phyloP scores from a whole-genome alignment of 208 protist species.

The Trypanosoma theileri region DNA sequence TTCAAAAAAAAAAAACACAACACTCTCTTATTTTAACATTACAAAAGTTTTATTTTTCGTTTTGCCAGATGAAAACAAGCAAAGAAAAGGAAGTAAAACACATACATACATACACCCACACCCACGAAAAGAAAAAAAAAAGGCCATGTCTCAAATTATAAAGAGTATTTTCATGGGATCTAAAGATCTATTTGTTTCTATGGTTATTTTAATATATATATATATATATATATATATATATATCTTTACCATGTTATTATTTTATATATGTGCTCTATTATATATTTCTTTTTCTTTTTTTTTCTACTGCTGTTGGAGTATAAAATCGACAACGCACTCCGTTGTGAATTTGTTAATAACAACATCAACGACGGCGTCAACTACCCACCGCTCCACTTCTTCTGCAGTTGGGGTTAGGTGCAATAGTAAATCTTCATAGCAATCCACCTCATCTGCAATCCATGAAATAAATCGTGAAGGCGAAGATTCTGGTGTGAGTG shows the following conservation, averaged over 20 bases:
- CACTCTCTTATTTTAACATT: background rate
- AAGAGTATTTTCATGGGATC: background rate
- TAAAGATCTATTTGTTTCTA: background rate
- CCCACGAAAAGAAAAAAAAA: background rate
- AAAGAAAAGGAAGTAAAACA: background rate
- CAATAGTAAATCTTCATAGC: conserved; percentile 47
- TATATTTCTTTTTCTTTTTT: too few species aligned
- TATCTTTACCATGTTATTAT: conserved; percentile 3
- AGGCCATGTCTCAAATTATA: background rate
- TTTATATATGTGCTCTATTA: too few species aligned
- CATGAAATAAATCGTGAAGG: conserved; percentile 55
- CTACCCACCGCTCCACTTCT: background rate
- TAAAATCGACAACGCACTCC: conserved; percentile 18
- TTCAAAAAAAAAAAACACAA: background rate
- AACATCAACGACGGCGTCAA: conserved; percentile 10
- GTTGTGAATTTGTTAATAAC: conserved; percentile 9
- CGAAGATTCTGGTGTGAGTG: conserved; percentile 35
- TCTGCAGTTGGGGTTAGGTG: conserved; percentile 4
- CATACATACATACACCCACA: background rate
- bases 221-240: conserved; percentile 13
- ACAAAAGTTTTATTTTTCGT: too few species aligned
- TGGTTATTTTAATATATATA: conserved; percentile 5
- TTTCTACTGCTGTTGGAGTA: background rate
- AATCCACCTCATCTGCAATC: conserved; percentile 53
- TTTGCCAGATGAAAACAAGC: background rate